These are phyloP conservation scores for Sarocladium strictum DNA, from an alignment of 2,329 filamentous ascomycete species.

Conservation along the genomic window DNA sequence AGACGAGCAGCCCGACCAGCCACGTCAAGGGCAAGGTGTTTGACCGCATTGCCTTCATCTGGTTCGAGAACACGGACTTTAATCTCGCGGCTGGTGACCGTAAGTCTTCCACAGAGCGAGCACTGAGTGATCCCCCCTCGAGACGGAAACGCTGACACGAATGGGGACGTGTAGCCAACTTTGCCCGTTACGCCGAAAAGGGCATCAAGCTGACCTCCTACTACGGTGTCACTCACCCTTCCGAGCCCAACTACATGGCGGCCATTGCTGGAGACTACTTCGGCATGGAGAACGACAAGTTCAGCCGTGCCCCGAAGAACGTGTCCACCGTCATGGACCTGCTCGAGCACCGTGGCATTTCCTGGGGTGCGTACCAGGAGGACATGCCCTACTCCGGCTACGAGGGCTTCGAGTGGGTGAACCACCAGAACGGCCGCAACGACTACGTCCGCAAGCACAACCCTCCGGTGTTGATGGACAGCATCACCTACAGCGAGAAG, in stretches of 20 bases:
- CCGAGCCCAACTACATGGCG: constrained; percentile 71
- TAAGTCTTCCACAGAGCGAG: constrained; percentile 25
- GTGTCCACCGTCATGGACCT: constrained; percentile 64
- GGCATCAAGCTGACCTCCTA: constrained; percentile 29
- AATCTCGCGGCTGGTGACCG: constrained; percentile 57
- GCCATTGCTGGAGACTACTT: constrained; percentile 66
- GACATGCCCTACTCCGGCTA: constrained; percentile 71
- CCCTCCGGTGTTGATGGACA: constrained; percentile 58
- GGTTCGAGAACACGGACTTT: constrained; percentile 73
- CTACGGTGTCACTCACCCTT: constrained; percentile 64
- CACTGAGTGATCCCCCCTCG: neutral
- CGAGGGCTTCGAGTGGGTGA: constrained; percentile 57
- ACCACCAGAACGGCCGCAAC: constrained; percentile 60
- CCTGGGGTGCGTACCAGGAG: constrained; percentile 71
- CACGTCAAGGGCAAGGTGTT: constrained; percentile 66
- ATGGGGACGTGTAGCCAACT: neutral
- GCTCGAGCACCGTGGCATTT: constrained; percentile 57
- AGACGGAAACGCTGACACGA: too few species aligned
- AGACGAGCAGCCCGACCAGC: constrained; percentile 54
- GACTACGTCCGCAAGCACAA: constrained; percentile 85
- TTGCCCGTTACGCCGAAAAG: constrained; percentile 22
- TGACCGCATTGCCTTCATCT: constrained; percentile 66
- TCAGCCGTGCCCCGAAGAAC: constrained; percentile 52
- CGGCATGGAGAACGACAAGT: constrained; percentile 63
- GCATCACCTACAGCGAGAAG: constrained; percentile 50